Evolutionary conservation across 2,329 filamentous ascomycete species (phyloP).

Genomic region (Pezicula carpinea): DNA sequence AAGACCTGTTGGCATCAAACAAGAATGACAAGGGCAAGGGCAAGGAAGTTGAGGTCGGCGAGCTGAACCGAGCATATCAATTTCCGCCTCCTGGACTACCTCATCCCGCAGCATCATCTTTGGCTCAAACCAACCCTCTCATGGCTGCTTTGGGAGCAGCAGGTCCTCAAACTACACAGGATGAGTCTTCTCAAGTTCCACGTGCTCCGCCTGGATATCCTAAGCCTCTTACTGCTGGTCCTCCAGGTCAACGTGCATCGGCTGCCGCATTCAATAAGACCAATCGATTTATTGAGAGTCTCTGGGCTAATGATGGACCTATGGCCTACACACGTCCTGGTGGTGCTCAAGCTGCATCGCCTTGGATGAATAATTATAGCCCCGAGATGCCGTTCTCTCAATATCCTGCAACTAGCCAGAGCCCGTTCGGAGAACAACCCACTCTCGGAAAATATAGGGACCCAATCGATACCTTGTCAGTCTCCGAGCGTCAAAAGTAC

Average conservation of each 20-base stretch:
- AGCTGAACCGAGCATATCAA: slow-evolving; percentile 17
- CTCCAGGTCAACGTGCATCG: slow-evolving; percentile 26
- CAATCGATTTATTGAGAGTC: slow-evolving; percentile 5
- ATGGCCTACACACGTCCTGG: too few relatives aligned
- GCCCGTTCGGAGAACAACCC: background rate
- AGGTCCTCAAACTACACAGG: background rate
- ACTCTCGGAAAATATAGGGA: background rate
- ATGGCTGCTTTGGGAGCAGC: slow-evolving; percentile 7
- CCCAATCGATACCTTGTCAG: slow-evolving; percentile 23
- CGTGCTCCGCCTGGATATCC: slow-evolving; percentile 21
- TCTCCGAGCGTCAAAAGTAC: slow-evolving; percentile 18
- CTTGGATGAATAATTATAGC: background rate
- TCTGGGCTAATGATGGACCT: slow-evolving; percentile 1
- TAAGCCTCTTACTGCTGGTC: slow-evolving; percentile 30
- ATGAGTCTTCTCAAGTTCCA: slow-evolving; percentile 1
- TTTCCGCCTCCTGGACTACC: slow-evolving; percentile 21
- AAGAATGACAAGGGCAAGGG: background rate
- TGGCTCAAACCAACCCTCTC: slow-evolving; percentile 17
- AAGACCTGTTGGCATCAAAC: background rate
- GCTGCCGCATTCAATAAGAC: slow-evolving; percentile 6
- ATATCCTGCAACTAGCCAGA: background rate
- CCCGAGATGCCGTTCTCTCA: background rate
- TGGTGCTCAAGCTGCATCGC: background rate
- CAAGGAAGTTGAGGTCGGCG: slow-evolving; percentile 2
- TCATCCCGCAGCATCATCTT: background rate